Percentiles rank a stretch among this genome's conserved stretches.
These are phyloP conservation scores for Saksenaea vasiformis DNA, from an alignment of 371 early-diverging fungal species.

Conservation along the genomic window DNA sequence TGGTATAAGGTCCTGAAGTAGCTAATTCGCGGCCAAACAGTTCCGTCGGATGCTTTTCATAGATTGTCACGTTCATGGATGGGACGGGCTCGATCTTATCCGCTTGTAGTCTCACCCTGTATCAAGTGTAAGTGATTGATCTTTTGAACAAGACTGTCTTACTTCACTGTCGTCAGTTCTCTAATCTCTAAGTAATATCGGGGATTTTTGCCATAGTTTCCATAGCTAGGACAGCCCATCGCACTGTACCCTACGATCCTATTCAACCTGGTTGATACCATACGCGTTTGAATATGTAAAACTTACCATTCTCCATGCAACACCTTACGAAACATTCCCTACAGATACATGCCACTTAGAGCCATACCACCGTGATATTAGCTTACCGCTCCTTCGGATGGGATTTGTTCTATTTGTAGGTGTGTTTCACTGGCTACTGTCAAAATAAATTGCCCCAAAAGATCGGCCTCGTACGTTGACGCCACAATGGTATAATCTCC, in stretches of 20 bases:
- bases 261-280: neutral
- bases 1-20: slow-evolving; percentile 76
- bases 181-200: slow-evolving; percentile 65
- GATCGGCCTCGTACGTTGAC: slow-evolving; percentile 78
- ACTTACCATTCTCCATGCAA: slow-evolving; percentile 64
- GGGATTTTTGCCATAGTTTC: slow-evolving; percentile 68
- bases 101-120: slow-evolving; percentile 74
- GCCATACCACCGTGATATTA: neutral
- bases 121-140: neutral
- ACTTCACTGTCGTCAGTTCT: slow-evolving; percentile 65
- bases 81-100: slow-evolving; percentile 66
- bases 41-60: slow-evolving; percentile 60
- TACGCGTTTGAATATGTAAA: neutral
- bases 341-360: neutral
- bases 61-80: slow-evolving; percentile 72
- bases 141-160: no score
- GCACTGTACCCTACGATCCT: slow-evolving; percentile 64
- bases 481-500: slow-evolving; percentile 77
- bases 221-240: slow-evolving; percentile 67
- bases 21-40: slow-evolving; percentile 63
- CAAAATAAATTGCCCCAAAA: slow-evolving; percentile 68
- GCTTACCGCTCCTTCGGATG: slow-evolving; percentile 80
- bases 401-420: slow-evolving; percentile 58
- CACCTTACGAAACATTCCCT: slow-evolving; percentile 75
- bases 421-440: slow-evolving; percentile 56